phyloP scores from a whole-genome alignment of 768 basidiomycete species.

The Coprinellus micaceus region DNA sequence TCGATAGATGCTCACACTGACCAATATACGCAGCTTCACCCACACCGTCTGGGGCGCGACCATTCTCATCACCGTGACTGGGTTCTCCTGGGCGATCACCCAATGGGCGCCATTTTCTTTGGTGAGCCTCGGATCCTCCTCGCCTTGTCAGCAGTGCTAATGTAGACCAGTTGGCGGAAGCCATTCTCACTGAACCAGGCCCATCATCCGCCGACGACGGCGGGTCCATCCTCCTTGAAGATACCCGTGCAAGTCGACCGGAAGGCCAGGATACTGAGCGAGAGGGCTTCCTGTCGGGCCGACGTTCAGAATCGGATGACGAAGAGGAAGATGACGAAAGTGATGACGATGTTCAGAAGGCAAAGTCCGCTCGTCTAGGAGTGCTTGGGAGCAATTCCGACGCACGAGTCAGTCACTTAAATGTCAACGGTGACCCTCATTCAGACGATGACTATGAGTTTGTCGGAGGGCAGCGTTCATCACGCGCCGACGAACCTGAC shows the following conservation, averaged over 20 bases:
- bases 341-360: slow-evolving; percentile 3
- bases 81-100: slow-evolving; percentile 90
- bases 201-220: slow-evolving; percentile 27
- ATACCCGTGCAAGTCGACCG: slow-evolving; percentile 33
- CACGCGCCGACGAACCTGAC: slow-evolving; percentile 5
- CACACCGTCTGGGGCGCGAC: slow-evolving; percentile 69
- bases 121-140: slow-evolving; percentile 38
- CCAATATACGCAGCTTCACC: slow-evolving; percentile 51
- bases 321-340: slow-evolving; percentile 20
- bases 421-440: slow-evolving; percentile 27
- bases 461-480: slow-evolving; percentile 7
- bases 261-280: slow-evolving; percentile 15
- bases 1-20: neutral
- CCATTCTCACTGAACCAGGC: slow-evolving; percentile 68
- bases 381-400: slow-evolving; percentile 42
- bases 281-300: slow-evolving; percentile 1
- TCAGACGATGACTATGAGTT: slow-evolving; percentile 29
- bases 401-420: slow-evolving; percentile 48
- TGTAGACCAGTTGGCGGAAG: slow-evolving; percentile 66
- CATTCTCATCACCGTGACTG: slow-evolving; percentile 69
- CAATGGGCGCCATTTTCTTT: slow-evolving; percentile 93
- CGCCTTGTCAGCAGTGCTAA: neutral
- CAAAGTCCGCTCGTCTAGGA: slow-evolving; percentile 19
- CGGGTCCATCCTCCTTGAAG: slow-evolving; percentile 40
- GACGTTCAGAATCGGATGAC: slow-evolving; percentile 25